phyloP scores from a whole-genome alignment of 2,329 filamentous ascomycete species.

The Metarhizium guizhouense region DNA sequence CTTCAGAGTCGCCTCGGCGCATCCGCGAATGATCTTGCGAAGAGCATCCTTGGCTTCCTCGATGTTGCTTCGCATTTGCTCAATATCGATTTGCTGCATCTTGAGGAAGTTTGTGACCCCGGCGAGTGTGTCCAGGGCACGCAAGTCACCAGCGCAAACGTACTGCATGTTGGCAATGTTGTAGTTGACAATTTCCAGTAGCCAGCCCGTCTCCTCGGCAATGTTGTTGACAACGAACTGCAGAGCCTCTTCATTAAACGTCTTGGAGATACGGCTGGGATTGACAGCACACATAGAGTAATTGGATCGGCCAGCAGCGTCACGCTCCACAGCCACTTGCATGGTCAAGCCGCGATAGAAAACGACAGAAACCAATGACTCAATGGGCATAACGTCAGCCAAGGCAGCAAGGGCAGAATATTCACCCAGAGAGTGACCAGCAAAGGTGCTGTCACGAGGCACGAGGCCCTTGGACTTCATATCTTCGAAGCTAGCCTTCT shows the following conservation, averaged over 20 bases:
- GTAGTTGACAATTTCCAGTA: conserved; percentile 98
- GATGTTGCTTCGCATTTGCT: conserved; percentile 78
- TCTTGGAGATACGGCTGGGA: conserved; percentile 95
- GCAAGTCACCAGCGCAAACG: conserved; percentile 61
- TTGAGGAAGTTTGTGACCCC: conserved; percentile 94
- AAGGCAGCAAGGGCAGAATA: conserved; percentile 95
- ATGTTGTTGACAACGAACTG: conserved; percentile 97
- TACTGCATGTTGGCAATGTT: conserved; percentile 72
- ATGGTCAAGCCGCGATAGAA: conserved; percentile 99
- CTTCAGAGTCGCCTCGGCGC: conserved; percentile 74
- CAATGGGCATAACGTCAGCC: conserved; percentile 99
- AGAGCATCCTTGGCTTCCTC: conserved; percentile 89
- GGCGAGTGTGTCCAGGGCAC: conserved; percentile 61
- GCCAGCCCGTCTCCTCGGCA: conserved; percentile 85
- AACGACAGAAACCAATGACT: conserved; percentile 93
- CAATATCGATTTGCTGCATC: conserved; percentile 94
- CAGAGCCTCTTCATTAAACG: conserved; percentile 94
- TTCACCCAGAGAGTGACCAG: conserved; percentile 94
- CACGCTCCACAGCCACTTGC: conserved; percentile 97
- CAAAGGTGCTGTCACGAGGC: conserved; percentile 92
- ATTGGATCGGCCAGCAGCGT: conserved; percentile 86
- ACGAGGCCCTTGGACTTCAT: conserved; percentile 97
- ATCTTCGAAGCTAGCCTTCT: conserved; percentile 98
- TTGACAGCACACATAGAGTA: conserved; percentile 99
- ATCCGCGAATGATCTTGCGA: conserved; percentile 82